These are phyloP conservation scores for Nematodospora valgi DNA, from an alignment of 805 yeast genomes.

Conservation along the genomic window DNA sequence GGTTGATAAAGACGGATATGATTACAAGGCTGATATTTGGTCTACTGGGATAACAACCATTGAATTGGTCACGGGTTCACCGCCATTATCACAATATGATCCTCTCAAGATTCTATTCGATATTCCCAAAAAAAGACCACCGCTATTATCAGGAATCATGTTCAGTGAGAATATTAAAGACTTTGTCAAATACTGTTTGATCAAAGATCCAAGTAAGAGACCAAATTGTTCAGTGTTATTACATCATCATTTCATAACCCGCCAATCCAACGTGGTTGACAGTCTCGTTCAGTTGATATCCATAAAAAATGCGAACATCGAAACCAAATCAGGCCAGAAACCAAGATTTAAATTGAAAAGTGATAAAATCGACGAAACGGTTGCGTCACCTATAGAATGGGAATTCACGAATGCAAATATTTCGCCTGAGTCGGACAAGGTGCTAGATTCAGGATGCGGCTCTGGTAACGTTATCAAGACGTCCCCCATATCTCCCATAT, in stretches of 20 bases:
- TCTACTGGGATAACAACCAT: constrained; percentile 89
- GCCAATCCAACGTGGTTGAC: constrained; percentile 10
- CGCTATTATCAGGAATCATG: constrained; percentile 44
- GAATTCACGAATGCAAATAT: constrained; percentile 3
- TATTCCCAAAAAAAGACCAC: constrained; percentile 67
- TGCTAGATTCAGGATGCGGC: too few relatives aligned
- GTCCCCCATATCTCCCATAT: too few relatives aligned
- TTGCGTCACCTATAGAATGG: constrained; percentile 3
- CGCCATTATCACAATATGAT: constrained; percentile 71
- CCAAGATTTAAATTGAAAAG: constrained; percentile 22
- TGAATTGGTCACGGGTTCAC: constrained; percentile 77
- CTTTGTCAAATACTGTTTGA: constrained; percentile 64
- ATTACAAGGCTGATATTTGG: constrained; percentile 93
- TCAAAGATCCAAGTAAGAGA: constrained; percentile 62
- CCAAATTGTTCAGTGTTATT: constrained; percentile 60
- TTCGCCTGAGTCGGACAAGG: too few relatives aligned
- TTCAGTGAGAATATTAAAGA: constrained; percentile 55
- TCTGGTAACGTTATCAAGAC: too few relatives aligned
- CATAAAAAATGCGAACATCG: constrained; percentile 17
- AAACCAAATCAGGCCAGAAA: constrained; percentile 12
- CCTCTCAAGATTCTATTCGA: constrained; percentile 75
- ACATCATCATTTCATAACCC: constrained; percentile 48
- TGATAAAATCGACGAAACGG: constrained; percentile 25
- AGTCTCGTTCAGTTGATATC: constrained; percentile 4
- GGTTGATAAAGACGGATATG: constrained; percentile 51